These are phyloP conservation scores for Neofusicoccum cordaticola DNA, from an alignment of 2,329 filamentous ascomycete genomes.

Conservation along the genomic window DNA sequence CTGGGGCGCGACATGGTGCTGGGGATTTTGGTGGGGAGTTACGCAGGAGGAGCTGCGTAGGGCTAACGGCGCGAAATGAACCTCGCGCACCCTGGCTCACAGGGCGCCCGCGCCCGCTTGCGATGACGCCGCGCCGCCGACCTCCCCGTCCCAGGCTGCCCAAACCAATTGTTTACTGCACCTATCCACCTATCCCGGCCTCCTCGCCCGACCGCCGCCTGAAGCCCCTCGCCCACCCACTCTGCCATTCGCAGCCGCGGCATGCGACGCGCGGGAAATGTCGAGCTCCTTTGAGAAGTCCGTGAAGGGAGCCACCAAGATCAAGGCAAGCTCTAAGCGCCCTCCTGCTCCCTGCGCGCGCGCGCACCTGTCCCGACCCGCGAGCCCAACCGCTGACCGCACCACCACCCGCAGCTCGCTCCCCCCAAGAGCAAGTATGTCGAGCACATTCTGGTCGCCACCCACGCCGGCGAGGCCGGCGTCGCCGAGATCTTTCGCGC, in stretches of 20 bases:
- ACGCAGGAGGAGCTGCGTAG: background rate
- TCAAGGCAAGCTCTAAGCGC: conserved; percentile 63
- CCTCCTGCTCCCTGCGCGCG: conserved; percentile 15
- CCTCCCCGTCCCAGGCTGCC: conserved; percentile 4
- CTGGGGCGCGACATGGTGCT: conserved; percentile 27
- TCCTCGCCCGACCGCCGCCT: conserved; percentile 7
- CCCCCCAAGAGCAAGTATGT: conserved; percentile 99
- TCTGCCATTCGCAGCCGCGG: conserved; percentile 4
- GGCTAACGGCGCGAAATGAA: background rate
- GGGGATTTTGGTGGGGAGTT: conserved; percentile 4
- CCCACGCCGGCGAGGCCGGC: conserved; percentile 88
- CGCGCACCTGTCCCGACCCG: background rate
- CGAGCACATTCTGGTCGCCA: conserved; percentile 94
- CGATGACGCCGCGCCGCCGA: conserved; percentile 15
- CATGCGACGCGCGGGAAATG: conserved; percentile 49
- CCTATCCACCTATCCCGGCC: background rate
- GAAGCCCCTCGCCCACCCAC: background rate
- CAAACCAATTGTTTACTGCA: conserved; percentile 12
- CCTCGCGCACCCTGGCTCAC: background rate
- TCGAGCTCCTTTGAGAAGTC: conserved; percentile 96
- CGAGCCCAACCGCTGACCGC: conserved; percentile 23
- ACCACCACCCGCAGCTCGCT: conserved; percentile 62
- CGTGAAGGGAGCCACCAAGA: conserved; percentile 97
- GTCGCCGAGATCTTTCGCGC: conserved; percentile 95
- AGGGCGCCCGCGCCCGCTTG: background rate